phyloP scores from a whole-genome alignment of 2,329 filamentous ascomycete genomes.

The Alternaria conjuncta region DNA sequence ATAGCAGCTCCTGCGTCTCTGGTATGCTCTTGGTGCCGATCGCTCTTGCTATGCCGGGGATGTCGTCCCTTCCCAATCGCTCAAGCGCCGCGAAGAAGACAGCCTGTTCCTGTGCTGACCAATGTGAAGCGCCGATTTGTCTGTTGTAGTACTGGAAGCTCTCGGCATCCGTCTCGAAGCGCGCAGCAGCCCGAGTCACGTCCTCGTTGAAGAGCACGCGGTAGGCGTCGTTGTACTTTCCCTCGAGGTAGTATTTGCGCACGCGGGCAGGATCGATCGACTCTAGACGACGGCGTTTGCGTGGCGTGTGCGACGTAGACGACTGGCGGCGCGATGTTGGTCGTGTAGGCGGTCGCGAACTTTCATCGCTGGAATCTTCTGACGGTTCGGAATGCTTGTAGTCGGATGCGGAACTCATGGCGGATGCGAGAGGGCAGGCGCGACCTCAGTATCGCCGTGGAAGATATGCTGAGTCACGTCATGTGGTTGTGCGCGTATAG shows the following conservation, averaged over 20 bases:
- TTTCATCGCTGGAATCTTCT: slow-evolving; percentile 2
- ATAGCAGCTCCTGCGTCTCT: slow-evolving; percentile 75
- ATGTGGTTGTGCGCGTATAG: not conserved
- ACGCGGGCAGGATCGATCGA: slow-evolving; percentile 21
- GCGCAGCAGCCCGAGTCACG: slow-evolving; percentile 25
- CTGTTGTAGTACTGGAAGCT: slow-evolving; percentile 43
- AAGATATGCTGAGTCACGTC: not conserved
- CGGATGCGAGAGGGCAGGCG: not conserved
- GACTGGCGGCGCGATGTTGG: slow-evolving; percentile 17
- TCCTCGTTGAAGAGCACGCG: slow-evolving; percentile 44
- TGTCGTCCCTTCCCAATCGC: slow-evolving; percentile 68
- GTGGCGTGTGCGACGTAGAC: slow-evolving; percentile 20
- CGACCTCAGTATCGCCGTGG: not conserved
- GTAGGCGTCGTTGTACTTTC: slow-evolving; percentile 56
- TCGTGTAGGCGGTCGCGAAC: slow-evolving; percentile 1
- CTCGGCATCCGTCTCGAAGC: slow-evolving; percentile 16
- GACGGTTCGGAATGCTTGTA: slow-evolving; percentile 3
- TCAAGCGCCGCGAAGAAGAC: slow-evolving; percentile 70
- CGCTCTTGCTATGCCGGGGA: slow-evolving; percentile 66
- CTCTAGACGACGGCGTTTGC: slow-evolving; percentile 34
- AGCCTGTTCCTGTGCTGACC: slow-evolving; percentile 75
- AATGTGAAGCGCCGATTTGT: slow-evolving; percentile 73
- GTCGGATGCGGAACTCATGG: slow-evolving; percentile 28
- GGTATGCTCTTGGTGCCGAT: slow-evolving; percentile 75
- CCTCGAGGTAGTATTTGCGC: slow-evolving; percentile 40